A percentile compares a stretch with the other conserved stretches of the same genome.
phyloP scores from a whole-genome alignment of 345 rosid genomes.

The Eucalyptus victrix region DNA sequence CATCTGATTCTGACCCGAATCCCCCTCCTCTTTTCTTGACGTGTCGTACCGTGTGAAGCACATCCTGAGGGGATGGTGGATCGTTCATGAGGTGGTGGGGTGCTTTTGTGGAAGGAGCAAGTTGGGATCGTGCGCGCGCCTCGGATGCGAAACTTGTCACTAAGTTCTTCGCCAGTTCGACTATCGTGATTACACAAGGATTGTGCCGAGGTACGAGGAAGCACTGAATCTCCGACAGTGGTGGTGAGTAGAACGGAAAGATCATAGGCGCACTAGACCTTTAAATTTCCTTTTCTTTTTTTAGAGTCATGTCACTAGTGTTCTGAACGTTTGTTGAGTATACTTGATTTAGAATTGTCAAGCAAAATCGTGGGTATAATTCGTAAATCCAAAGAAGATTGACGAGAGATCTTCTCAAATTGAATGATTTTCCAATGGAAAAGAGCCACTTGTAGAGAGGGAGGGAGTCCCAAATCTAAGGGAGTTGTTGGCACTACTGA shows the following conservation, averaged over 20 bases:
- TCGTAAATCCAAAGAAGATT: not conserved
- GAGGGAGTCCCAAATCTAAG: not conserved
- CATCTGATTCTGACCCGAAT: not conserved
- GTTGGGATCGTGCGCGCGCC: not conserved
- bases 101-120: not conserved
- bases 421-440: not conserved
- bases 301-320: not conserved
- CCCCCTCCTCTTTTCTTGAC: not conserved
- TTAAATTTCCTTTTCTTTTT: not conserved
- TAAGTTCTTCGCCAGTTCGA: not conserved
- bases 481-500: not conserved
- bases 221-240: not conserved
- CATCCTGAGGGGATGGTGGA: not conserved
- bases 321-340: not conserved
- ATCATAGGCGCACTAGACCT: not conserved
- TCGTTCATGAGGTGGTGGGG: not conserved
- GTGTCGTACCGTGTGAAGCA: not conserved
- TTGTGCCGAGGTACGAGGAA: not conserved
- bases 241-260: not conserved
- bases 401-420: not conserved
- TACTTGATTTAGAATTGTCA: not conserved
- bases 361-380: not conserved
- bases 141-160: not conserved
- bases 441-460: not conserved
- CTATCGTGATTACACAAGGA: not conserved